Base-by-base conservation (phyloP, 495 filamentous ascomycete genomes). In the Penicillium soppii region DNA sequence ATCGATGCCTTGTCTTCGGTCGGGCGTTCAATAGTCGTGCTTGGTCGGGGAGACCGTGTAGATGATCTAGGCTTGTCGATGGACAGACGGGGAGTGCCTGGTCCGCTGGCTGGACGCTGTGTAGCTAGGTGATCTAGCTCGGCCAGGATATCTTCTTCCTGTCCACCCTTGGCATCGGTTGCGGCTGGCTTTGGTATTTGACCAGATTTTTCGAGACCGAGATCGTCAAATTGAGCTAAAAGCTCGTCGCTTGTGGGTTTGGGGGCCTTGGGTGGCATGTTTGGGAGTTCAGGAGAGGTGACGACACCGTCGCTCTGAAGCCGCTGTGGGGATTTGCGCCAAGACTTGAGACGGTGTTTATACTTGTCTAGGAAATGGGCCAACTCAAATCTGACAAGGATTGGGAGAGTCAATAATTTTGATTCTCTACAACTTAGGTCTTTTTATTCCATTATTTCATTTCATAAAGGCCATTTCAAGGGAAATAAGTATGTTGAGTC, bases 61-160 rank as follows among this genome's bases (percentile, higher is more conserved):
- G 76, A 73, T 16, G 75, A 57, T 17, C 71, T 63, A 25, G 65
- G 62, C 52, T 82, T 77, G 44, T 73, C 71, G 9, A 84, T 80
- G 29, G 84, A 86, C 43, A 88, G 65, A 35, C 89, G 83, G 29
- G 94, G 94, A 1, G 94, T 98, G 52, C 89, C 85, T 4, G 92
- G 87, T 29, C 92, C 83, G 46, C 84, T 87, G 46, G 75, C 65
- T 3, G 82, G 77, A 26, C 85, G 80, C 58, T 87, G 81, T 50
- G 82, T 75, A 44, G 85, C 83, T 44, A 95, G 83, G 51, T 85
- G 84, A 61, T 89, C 89, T 50, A 98, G 82, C 53, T 97, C 91
- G 39, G 90, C 89, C 32, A 98, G 83, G 46, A 89, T 78, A 59
- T 96, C 91, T 37, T 66, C 91, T 37, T 66, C 62, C 44, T 82